Conservation (phyloP, 805 yeast species). For the Saitoella complicata region DNA sequence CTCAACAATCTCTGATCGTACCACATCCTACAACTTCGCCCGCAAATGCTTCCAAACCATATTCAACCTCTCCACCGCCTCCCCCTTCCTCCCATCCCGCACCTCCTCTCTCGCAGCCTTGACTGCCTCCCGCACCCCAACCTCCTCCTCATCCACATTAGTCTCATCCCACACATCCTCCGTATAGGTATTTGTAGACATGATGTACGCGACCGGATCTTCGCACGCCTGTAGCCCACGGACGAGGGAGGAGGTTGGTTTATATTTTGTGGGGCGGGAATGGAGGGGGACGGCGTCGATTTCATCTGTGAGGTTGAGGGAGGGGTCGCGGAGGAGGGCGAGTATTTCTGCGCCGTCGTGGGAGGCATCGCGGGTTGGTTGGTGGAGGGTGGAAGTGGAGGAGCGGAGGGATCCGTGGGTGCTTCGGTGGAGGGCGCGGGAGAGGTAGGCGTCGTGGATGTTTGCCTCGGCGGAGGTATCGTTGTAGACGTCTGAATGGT, state of each 20-base stretch:
- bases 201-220: conserved; percentile 12
- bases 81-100: conserved; percentile 4
- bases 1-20: no score
- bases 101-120: conserved; percentile 6
- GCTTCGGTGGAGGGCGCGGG: no score
- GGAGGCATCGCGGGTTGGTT: no score
- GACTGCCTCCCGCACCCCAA: conserved; percentile 4
- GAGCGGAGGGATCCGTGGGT: no score
- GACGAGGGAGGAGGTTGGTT: conserved; percentile 5
- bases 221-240: conserved; percentile 2
- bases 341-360: conserved; percentile 10
- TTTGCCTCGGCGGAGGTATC: no score
- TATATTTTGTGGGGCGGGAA: conserved; percentile 3
- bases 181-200: conserved; percentile 7
- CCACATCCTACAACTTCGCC: conserved; percentile 2
- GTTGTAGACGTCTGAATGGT: no score
- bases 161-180: conserved; percentile 14
- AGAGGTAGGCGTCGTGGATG: no score
- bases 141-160: not conserved
- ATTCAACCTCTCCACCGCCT: conserved; percentile 5
- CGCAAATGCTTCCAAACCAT: conserved; percentile 5
- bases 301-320: conserved; percentile 4
- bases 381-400: no score
- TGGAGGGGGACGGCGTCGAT: conserved; percentile 1
- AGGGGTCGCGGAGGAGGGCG: not conserved